Conservation (phyloP, 805 yeast species). For the Teunomyces barrocoloradensis region DNA sequence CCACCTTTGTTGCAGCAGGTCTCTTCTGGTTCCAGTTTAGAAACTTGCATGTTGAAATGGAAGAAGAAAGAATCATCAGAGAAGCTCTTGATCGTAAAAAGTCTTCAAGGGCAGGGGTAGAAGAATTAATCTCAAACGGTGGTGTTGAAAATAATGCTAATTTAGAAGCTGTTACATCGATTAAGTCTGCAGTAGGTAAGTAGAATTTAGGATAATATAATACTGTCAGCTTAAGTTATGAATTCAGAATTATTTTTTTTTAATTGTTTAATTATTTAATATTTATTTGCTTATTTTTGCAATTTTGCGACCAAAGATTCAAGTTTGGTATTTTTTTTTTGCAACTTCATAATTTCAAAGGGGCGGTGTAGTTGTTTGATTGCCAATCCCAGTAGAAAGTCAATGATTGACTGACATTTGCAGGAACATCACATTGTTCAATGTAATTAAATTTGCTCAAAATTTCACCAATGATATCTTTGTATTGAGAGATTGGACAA, state of each 20-base stretch:
- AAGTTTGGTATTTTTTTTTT: neutral
- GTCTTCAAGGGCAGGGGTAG: neutral
- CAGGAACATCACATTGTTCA: conserved; percentile 26
- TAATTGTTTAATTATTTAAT: neutral
- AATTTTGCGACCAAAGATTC: neutral
- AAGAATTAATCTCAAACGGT: conserved; percentile 10
- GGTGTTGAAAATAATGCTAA: conserved; percentile 19
- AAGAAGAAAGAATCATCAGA: conserved; percentile 28
- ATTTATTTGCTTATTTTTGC: neutral
- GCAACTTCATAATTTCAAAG: conserved; percentile 6
- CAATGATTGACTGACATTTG: conserved; percentile 21
- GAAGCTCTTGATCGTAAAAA: conserved; percentile 13
- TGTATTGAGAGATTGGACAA: conserved; percentile 36
- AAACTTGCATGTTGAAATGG: conserved; percentile 42
- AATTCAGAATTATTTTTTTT: too few relatives aligned
- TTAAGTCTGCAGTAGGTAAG: conserved; percentile 28
- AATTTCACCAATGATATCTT: conserved; percentile 26
- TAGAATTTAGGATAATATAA: conserved; percentile 5
- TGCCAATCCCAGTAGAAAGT: conserved; percentile 44
- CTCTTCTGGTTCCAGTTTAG: conserved; percentile 34
- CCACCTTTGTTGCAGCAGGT: conserved; percentile 33
- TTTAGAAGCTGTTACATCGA: conserved; percentile 27
- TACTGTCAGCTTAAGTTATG: neutral
- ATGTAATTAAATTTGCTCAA: conserved; percentile 24
- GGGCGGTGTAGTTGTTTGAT: conserved; percentile 20